phyloP scores from a whole-genome alignment of 805 yeast species.

The Jamesozyma lodderae region DNA sequence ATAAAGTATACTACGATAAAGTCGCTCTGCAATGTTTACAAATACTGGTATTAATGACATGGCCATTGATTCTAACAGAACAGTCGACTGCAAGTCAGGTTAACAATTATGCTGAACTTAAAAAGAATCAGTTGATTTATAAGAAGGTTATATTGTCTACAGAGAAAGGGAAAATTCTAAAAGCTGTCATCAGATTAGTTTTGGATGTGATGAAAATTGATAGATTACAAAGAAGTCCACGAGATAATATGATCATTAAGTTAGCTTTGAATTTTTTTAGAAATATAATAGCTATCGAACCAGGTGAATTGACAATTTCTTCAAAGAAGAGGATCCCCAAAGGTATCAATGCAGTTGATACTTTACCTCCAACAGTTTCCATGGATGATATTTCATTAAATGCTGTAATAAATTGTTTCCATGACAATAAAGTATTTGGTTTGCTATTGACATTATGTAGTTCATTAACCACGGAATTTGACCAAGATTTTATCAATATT shows the following conservation, averaged over 20 bases:
- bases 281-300: slow-evolving; percentile 71
- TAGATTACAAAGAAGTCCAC: slow-evolving; percentile 47
- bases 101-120: slow-evolving; percentile 47
- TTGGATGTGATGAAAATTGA: slow-evolving; percentile 48
- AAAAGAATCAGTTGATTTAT: slow-evolving; percentile 59
- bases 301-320: slow-evolving; percentile 47
- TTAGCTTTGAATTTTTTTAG: slow-evolving; percentile 67
- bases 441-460: slow-evolving; percentile 65
- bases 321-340: slow-evolving; percentile 32
- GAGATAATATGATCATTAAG: slow-evolving; percentile 66
- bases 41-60: slow-evolving; percentile 70
- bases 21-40: slow-evolving; percentile 69
- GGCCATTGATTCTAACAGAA: slow-evolving; percentile 68
- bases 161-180: slow-evolving; percentile 52
- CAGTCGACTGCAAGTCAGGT: slow-evolving; percentile 53
- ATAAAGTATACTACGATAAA: slow-evolving; percentile 36
- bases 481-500: slow-evolving; percentile 48
- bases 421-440: slow-evolving; percentile 62
- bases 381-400: slow-evolving; percentile 61
- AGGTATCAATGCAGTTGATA: slow-evolving; percentile 22
- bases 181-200: slow-evolving; percentile 61
- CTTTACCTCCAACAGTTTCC: slow-evolving; percentile 48
- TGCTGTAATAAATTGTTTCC: slow-evolving; percentile 47
- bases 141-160: slow-evolving; percentile 57
- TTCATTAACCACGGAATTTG: slow-evolving; percentile 55